phyloP scores from a whole-genome alignment of 192 early-diverging fungal genomes.

The Backusella mclennaniae region DNA sequence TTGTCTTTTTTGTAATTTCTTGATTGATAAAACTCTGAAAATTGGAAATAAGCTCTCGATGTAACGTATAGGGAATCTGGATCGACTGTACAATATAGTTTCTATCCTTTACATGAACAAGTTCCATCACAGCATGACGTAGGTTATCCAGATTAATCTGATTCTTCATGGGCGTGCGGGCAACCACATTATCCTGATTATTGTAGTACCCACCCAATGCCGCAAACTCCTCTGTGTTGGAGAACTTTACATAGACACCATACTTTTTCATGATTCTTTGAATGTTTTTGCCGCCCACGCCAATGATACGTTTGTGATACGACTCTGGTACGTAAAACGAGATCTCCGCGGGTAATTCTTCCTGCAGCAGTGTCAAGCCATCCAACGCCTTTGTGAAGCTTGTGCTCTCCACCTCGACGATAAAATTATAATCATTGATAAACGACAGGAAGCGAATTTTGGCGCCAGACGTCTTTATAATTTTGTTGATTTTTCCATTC shows the following conservation, averaged over 20 bases:
- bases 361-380: slow-evolving; percentile 66
- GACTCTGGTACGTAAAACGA: slow-evolving; percentile 81
- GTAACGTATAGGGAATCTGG: slow-evolving; percentile 56
- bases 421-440: slow-evolving; percentile 72
- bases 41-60: slow-evolving; percentile 50
- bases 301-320: slow-evolving; percentile 86
- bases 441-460: slow-evolving; percentile 64
- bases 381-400: slow-evolving; percentile 60
- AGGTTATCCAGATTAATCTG: slow-evolving; percentile 65
- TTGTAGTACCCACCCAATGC: slow-evolving; percentile 77
- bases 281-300: slow-evolving; percentile 85
- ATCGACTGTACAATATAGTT: slow-evolving; percentile 48
- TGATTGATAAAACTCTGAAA: slow-evolving; percentile 20
- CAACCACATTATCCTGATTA: slow-evolving; percentile 83
- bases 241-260: slow-evolving; percentile 88
- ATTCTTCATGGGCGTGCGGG: slow-evolving; percentile 82
- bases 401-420: slow-evolving; percentile 68
- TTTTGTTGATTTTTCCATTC: slow-evolving; percentile 86
- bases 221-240: slow-evolving; percentile 79
- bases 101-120: slow-evolving; percentile 48
- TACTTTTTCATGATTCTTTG: slow-evolving; percentile 89
- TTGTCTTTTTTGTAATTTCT: slow-evolving; percentile 56
- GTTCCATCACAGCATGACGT: slow-evolving; percentile 60
- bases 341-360: slow-evolving; percentile 84
- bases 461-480: slow-evolving; percentile 70